These are phyloP conservation scores for Brettanomyces bruxellensis DNA, from an alignment of 805 yeast genomes.

Conservation along the genomic window DNA sequence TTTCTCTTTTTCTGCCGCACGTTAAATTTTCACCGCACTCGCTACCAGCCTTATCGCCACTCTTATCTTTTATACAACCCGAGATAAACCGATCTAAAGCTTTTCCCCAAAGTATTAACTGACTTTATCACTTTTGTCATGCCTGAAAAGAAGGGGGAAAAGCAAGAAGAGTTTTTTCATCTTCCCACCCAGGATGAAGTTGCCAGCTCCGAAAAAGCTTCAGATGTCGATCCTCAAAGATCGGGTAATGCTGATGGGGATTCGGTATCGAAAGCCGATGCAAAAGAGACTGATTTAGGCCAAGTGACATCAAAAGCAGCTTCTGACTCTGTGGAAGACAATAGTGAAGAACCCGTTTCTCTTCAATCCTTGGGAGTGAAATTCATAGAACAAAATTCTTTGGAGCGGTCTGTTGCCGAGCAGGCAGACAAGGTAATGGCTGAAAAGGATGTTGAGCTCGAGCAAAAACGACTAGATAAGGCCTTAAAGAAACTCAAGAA, in stretches of 20 bases:
- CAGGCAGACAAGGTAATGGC: conserved; percentile 58
- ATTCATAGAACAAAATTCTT: conserved; percentile 67
- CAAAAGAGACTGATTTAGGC: background rate
- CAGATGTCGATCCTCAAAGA: background rate
- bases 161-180: conserved; percentile 1
- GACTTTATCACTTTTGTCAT: background rate
- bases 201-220: background rate
- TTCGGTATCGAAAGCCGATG: background rate
- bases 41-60: too few species aligned
- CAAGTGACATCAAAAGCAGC: background rate
- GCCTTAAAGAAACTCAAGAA: conserved; percentile 41
- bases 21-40: too few species aligned
- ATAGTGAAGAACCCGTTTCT: conserved; percentile 4
- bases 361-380: conserved; percentile 39
- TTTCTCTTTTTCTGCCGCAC: too few species aligned
- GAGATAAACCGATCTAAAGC: too few species aligned
- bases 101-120: background rate
- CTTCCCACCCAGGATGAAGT: background rate
- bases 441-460: conserved; percentile 61
- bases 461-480: conserved; percentile 65
- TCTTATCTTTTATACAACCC: too few species aligned
- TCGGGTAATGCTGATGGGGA: background rate
- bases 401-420: conserved; percentile 66
- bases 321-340: background rate
- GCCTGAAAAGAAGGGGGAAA: background rate